Evolutionary conservation across 2,329 filamentous ascomycete species (phyloP).

Genomic region (Gremmenia infestans): DNA sequence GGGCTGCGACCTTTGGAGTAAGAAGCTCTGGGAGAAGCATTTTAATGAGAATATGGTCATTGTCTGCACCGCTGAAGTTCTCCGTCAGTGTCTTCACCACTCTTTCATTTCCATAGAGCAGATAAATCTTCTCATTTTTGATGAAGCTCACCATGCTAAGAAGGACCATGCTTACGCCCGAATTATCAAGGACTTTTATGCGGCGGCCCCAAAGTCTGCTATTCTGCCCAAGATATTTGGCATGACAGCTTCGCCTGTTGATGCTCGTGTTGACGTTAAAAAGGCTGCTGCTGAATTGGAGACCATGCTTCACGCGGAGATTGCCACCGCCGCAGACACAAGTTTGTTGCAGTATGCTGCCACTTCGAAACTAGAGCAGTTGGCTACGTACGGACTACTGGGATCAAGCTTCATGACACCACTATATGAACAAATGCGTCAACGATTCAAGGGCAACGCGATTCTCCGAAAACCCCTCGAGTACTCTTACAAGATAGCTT

Average conservation of each 20-base stretch:
- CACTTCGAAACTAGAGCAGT: slow-evolving; percentile 54
- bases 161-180: slow-evolving; percentile 86
- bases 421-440: slow-evolving; percentile 55
- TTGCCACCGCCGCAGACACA: slow-evolving; percentile 68
- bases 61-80: slow-evolving; percentile 86
- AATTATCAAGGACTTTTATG: slow-evolving; percentile 85
- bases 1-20: slow-evolving; percentile 54
- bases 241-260: slow-evolving; percentile 95
- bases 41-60: slow-evolving; percentile 70
- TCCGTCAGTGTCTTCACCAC: slow-evolving; percentile 71
- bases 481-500: slow-evolving; percentile 51
- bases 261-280: slow-evolving; percentile 69
- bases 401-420: slow-evolving; percentile 53
- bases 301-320: slow-evolving; percentile 70
- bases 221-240: slow-evolving; percentile 76
- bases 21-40: slow-evolving; percentile 53
- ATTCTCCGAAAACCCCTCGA: slow-evolving; percentile 35
- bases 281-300: slow-evolving; percentile 71
- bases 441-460: slow-evolving; percentile 42
- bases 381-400: slow-evolving; percentile 49
- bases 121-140: slow-evolving; percentile 89
- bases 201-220: slow-evolving; percentile 35
- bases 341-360: slow-evolving; percentile 54
- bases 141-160: slow-evolving; percentile 95
- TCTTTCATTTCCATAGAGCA: slow-evolving; percentile 75